Evolutionary conservation across 2,329 filamentous ascomycete genomes (phyloP).

Genomic region (Waltergamsia citrina): DNA sequence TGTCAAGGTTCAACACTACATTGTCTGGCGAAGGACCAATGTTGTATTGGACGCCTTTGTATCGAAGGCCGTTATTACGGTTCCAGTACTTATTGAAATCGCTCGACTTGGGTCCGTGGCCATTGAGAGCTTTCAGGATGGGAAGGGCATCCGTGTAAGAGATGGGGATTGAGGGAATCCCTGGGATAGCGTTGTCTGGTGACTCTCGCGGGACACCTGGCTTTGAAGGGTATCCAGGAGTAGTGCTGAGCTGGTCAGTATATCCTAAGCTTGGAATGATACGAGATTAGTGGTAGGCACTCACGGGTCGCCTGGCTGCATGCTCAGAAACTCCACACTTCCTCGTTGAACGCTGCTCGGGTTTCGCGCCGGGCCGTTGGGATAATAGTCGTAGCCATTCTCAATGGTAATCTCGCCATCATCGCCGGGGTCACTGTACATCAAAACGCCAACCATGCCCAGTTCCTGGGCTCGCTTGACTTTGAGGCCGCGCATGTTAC

Average conservation of each 20-base stretch:
- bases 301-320: constrained; percentile 59
- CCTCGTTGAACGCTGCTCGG: constrained; percentile 86
- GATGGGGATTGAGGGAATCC: constrained; percentile 84
- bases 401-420: constrained; percentile 68
- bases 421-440: constrained; percentile 80
- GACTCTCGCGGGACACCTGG: constrained; percentile 73
- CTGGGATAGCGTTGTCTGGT: constrained; percentile 60
- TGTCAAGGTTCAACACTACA: constrained; percentile 63
- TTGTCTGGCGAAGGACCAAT: constrained; percentile 71
- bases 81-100: constrained; percentile 67
- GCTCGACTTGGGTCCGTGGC: constrained; percentile 68
- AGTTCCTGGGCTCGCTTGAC: constrained; percentile 77
- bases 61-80: constrained; percentile 59
- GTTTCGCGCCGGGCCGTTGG: constrained; percentile 75
- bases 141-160: constrained; percentile 83
- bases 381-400: constrained; percentile 65
- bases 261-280: not conserved
- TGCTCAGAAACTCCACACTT: constrained; percentile 73
- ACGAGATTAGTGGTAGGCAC: too few relatives aligned
- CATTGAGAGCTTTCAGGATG: constrained; percentile 82
- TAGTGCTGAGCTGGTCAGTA: constrained; percentile 45
- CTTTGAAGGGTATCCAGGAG: constrained; percentile 87
- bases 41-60: constrained; percentile 78
- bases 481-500: constrained; percentile 71
- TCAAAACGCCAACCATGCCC: constrained; percentile 72